These are phyloP conservation scores for Candida wancherniae DNA, from an alignment of 805 yeast species.

Conservation along the genomic window DNA sequence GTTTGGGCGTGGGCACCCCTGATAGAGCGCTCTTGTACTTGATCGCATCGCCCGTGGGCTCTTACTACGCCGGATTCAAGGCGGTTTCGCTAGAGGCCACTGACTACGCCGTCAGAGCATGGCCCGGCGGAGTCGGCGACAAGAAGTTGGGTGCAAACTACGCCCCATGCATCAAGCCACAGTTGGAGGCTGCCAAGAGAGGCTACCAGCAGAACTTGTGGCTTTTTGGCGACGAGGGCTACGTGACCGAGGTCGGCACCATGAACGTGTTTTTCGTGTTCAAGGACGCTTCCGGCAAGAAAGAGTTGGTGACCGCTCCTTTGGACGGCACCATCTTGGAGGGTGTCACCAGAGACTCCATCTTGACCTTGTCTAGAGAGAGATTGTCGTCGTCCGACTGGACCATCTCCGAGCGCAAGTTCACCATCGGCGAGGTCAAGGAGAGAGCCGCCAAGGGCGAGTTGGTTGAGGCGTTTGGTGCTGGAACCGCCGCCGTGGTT, in stretches of 20 bases:
- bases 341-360: constrained; percentile 94
- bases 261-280: constrained; percentile 93
- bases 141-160: constrained; percentile 95
- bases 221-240: constrained; percentile 86
- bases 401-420: constrained; percentile 79
- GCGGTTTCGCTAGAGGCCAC: constrained; percentile 94
- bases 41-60: constrained; percentile 95
- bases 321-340: constrained; percentile 95
- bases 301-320: constrained; percentile 93
- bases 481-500: constrained; percentile 97
- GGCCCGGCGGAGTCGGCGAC: constrained; percentile 99
- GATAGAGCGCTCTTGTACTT: constrained; percentile 76
- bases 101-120: constrained; percentile 93
- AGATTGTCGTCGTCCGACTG: constrained; percentile 73
- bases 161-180: constrained; percentile 93
- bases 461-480: constrained; percentile 89
- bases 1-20: constrained; percentile 84
- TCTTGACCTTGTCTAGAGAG: constrained; percentile 70
- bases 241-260: constrained; percentile 94
- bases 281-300: constrained; percentile 74
- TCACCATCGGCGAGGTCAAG: constrained; percentile 73
- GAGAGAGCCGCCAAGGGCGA: constrained; percentile 76
- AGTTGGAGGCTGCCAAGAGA: constrained; percentile 79
- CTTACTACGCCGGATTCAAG: constrained; percentile 92
- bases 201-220: constrained; percentile 96